Base-by-base conservation (phyloP, 139 green algal species). In the Volvox africanus region DNA sequence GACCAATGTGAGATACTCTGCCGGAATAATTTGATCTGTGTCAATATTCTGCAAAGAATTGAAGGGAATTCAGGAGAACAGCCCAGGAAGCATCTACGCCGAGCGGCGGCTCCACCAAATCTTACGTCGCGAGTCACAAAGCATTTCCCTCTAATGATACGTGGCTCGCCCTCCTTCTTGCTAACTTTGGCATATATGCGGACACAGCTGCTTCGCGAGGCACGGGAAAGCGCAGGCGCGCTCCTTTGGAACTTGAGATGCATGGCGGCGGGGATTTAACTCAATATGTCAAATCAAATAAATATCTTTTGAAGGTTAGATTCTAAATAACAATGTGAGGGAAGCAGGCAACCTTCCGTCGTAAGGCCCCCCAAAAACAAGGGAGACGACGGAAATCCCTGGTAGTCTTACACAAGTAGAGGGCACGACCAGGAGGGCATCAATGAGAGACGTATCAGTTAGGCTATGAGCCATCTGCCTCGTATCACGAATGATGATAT, bases 1-100 rank as follows among this genome's bases (percentile, higher is more conserved):
- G 50, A 99, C 97, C 44, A 99, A 94, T 1, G 97, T 99, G 5
- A 99, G 92, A 91, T 99, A 99, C 95, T 99, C 97, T 20, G 97
- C 98, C 22, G 98, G 98, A 81, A 99, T 99, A 83, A 99, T 99
- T 86, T 99, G 97, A 85, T 99, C 98, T 0, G 98, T 99, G 78
- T 99, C 98, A 50, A 99, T 99, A 94, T 99, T 99, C 96, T 99
- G 95, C 92, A 93, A 0, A 11, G 1, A 71, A 33, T 33, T 62
- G 30, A 37, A 33, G 76, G 2, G 14, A 32, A 28, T 26, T 19
- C 50, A 22, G 2, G 18, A 44, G 12, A 26, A 6, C 13, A 50
- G 30, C 22, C 17, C 62, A 69, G 62, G 6, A 28, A 24, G 65
- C 65, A 73, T 30, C 21, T 2, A 73, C 6, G 65, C 65, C 65